Percentiles rank a stretch among this genome's conserved stretches.
Evolutionary conservation across 1,284 basidiomycete genomes (phyloP).

Genomic region (Sphaerobolus stellatus): DNA sequence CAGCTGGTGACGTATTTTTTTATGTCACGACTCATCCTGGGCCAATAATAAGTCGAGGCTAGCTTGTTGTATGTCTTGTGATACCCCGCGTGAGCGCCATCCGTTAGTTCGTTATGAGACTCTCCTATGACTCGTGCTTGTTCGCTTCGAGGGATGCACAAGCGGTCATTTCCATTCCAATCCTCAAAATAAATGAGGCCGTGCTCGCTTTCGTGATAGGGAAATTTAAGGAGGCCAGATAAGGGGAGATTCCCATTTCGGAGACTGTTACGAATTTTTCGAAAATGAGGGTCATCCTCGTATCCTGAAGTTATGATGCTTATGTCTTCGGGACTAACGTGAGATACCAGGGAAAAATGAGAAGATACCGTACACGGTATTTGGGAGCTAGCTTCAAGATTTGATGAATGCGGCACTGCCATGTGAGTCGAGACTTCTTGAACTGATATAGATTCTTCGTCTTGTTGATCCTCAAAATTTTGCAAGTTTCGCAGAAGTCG

Average conservation of each 20-base stretch:
- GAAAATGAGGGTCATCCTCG: neutral
- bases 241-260: neutral
- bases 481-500: neutral
- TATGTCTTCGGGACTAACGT: neutral
- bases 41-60: constrained; percentile 18
- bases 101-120: constrained; percentile 6
- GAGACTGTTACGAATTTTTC: neutral
- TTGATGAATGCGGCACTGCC: neutral
- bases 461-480: neutral
- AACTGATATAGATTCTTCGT: neutral
- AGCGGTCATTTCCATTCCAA: neutral
- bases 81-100: constrained; percentile 15
- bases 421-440: neutral
- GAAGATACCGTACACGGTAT: neutral
- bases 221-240: constrained; percentile 15
- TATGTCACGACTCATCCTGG: constrained; percentile 7
- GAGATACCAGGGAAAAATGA: neutral
- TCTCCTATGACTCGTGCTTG: constrained; percentile 4
- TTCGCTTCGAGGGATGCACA: constrained; percentile 15
- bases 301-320: neutral
- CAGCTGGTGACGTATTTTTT: constrained; percentile 14
- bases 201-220: neutral
- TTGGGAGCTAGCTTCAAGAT: neutral
- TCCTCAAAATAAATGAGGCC: constrained; percentile 10
- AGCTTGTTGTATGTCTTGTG: constrained; percentile 13